These are phyloP conservation scores for Lepidopterella palustris DNA, from an alignment of 495 filamentous ascomycete genomes.

Conservation along the genomic window DNA sequence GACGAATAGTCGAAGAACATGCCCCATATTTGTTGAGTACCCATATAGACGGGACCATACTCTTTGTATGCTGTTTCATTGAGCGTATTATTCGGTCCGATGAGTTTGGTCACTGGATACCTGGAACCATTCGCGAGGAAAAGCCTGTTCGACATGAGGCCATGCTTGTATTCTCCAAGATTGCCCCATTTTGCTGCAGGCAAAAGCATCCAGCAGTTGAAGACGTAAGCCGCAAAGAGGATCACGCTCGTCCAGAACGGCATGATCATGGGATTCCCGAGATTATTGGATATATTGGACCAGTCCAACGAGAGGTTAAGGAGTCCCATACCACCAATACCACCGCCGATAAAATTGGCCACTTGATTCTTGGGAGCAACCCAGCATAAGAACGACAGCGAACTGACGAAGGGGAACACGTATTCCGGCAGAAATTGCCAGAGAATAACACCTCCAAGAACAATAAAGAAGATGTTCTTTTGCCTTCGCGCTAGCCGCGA, in stretches of 20 bases:
- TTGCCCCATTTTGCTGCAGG: conserved; percentile 51
- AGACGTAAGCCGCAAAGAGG: conserved; percentile 46
- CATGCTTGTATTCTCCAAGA: conserved; percentile 45
- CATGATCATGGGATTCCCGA: conserved; percentile 47
- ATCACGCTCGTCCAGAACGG: conserved; percentile 53
- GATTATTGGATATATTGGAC: conserved; percentile 48
- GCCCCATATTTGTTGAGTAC: conserved; percentile 47
- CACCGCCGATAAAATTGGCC: conserved; percentile 53
- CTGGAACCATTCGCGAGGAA: conserved; percentile 45
- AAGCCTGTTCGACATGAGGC: conserved; percentile 50
- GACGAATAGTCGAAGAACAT: conserved; percentile 55
- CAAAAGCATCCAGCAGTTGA: conserved; percentile 51
- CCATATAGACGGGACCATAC: conserved; percentile 47
- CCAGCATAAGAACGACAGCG: conserved; percentile 56
- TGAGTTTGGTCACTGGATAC: conserved; percentile 44
- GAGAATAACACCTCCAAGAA: conserved; percentile 44
- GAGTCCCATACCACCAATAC: conserved; percentile 53
- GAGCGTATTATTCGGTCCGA: conserved; percentile 44
- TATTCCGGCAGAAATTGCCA: conserved; percentile 58
- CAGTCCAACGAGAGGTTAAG: conserved; percentile 52
- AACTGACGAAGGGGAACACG: conserved; percentile 51
- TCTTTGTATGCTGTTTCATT: conserved; percentile 50
- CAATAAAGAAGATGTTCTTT: conserved; percentile 49
- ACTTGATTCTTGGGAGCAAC: conserved; percentile 49
- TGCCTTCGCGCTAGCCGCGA: conserved; percentile 42